Percentiles rank a stretch among this genome's conserved stretches.
These are phyloP conservation scores for Exophiala aquamarina DNA, from an alignment of 2,329 filamentous ascomycete species.

Conservation along the genomic window DNA sequence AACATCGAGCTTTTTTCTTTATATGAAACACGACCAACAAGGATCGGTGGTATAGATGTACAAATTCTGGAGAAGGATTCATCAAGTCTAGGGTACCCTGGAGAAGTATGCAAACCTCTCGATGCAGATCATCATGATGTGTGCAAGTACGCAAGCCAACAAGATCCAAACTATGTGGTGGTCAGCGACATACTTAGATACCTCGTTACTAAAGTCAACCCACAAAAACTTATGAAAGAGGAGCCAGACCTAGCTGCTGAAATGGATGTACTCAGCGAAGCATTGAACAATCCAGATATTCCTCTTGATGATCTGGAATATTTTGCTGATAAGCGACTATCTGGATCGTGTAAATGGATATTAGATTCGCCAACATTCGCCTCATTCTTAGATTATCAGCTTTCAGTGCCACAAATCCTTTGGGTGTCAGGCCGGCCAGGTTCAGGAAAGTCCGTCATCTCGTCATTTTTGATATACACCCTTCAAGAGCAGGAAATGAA, in stretches of 20 bases:
- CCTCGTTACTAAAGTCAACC: constrained; percentile 11
- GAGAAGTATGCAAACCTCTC: constrained; percentile 40
- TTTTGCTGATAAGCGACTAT: constrained; percentile 8
- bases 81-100: constrained; percentile 43
- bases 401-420: constrained; percentile 19
- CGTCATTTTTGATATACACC: constrained; percentile 24
- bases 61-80: constrained; percentile 40
- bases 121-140: constrained; percentile 35
- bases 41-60: background rate
- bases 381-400: constrained; percentile 8
- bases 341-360: constrained; percentile 14
- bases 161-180: constrained; percentile 31
- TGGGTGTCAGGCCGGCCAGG: constrained; percentile 33
- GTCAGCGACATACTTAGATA: constrained; percentile 13
- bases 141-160: constrained; percentile 31
- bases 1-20: constrained; percentile 45
- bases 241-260: background rate
- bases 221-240: background rate
- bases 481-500: constrained; percentile 14
- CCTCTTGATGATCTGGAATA: constrained; percentile 15
- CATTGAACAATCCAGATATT: background rate
- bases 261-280: background rate
- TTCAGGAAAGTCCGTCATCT: constrained; percentile 35
- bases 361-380: background rate
- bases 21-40: constrained; percentile 43